A percentile compares a stretch with the other conserved stretches of the same genome.
These are phyloP conservation scores for Vanrija sp. DNA, from an alignment of 1,284 basidiomycete species.

Conservation along the genomic window DNA sequence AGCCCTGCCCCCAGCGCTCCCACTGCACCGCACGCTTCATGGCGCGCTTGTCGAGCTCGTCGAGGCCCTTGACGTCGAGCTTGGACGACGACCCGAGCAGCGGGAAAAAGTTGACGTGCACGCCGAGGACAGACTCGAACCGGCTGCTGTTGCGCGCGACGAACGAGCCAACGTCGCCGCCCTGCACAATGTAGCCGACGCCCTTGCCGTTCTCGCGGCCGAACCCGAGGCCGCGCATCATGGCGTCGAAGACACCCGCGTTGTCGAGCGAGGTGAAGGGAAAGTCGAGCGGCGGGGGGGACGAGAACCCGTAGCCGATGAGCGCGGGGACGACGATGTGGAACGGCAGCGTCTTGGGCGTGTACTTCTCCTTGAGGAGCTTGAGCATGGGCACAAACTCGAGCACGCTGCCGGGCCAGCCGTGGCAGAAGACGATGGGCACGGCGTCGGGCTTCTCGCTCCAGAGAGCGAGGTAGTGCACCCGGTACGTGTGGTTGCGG, in stretches of 20 bases:
- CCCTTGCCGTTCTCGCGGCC: background rate
- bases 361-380: constrained; percentile 24
- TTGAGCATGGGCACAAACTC: constrained; percentile 40
- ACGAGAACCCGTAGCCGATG: constrained; percentile 41
- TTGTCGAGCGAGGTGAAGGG: constrained; percentile 35
- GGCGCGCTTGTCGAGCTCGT: constrained; percentile 9
- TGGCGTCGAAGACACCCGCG: constrained; percentile 32
- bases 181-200: constrained; percentile 42
- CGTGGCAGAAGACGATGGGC: constrained; percentile 42
- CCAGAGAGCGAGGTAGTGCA: constrained; percentile 41
- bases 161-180: constrained; percentile 44
- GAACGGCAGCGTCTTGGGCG: constrained; percentile 28
- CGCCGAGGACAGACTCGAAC: constrained; percentile 20
- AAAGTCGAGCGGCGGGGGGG: constrained; percentile 33
- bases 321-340: constrained; percentile 37
- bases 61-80: constrained; percentile 10
- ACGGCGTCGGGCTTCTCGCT: constrained; percentile 31
- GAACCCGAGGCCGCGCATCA: constrained; percentile 47
- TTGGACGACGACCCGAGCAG: constrained; percentile 5
- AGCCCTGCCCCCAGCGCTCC: constrained; percentile 13
- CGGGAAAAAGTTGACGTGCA: constrained; percentile 34
- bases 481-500: constrained; percentile 16
- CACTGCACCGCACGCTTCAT: constrained; percentile 9
- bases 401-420: constrained; percentile 46
- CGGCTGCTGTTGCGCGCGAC: constrained; percentile 24